These are phyloP conservation scores for Emergomyces africanus DNA, from an alignment of 2,329 filamentous ascomycete species.

Conservation along the genomic window DNA sequence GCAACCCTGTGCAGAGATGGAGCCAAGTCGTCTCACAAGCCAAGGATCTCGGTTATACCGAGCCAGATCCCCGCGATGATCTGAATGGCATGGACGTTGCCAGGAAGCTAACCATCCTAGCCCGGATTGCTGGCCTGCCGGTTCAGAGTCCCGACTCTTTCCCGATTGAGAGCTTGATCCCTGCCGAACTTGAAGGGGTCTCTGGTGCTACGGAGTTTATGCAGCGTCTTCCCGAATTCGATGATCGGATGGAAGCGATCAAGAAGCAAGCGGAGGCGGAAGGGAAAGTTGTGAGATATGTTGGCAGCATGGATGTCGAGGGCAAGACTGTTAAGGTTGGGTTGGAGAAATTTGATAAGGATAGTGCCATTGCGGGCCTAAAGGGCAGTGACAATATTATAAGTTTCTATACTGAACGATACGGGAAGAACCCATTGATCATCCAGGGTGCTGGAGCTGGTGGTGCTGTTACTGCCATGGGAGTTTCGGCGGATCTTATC, in stretches of 20 bases:
- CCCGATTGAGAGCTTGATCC: constrained; percentile 88
- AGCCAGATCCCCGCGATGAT: constrained; percentile 77
- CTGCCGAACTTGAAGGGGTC: constrained; percentile 66
- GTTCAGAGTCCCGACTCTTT: constrained; percentile 78
- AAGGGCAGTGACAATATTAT: constrained; percentile 99
- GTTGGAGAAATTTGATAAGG: constrained; percentile 74
- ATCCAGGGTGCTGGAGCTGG: constrained; percentile 91
- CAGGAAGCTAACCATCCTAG: constrained; percentile 91
- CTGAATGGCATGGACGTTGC: constrained; percentile 83
- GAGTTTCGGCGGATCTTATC: constrained; percentile 83
- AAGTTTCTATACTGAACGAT: constrained; percentile 94
- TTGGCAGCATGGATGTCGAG: constrained; percentile 82
- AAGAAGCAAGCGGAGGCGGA: constrained; percentile 75
- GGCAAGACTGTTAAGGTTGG: constrained; percentile 79
- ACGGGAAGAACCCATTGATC: constrained; percentile 81
- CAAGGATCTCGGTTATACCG: constrained; percentile 84
- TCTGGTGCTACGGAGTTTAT: constrained; percentile 77
- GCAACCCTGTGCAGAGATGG: constrained; percentile 51
- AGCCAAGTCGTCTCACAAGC: constrained; percentile 84
- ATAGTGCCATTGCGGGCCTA: constrained; percentile 81
- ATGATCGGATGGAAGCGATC: constrained; percentile 76
- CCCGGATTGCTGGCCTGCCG: constrained; percentile 67
- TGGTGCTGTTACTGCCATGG: constrained; percentile 94
- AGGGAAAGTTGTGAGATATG: constrained; percentile 87
- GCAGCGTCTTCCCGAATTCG: constrained; percentile 64